Evolutionary conservation across 805 yeast species (phyloP), one percentile per base, ranked within the genome.

Genomic region (Suhomyces pyralidae): DNA sequence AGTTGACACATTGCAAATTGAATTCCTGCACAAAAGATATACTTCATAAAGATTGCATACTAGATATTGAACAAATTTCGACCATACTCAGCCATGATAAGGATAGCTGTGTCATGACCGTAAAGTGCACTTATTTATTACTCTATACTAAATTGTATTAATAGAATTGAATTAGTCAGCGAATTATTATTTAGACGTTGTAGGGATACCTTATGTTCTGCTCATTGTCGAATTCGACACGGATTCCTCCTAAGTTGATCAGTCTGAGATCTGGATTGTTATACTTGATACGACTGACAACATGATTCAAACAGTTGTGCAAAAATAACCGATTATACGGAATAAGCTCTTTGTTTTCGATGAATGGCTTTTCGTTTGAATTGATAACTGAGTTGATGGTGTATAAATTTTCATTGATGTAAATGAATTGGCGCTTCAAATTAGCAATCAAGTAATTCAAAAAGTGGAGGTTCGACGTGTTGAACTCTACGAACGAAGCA

Each of bases 331-430:
- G 49, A 25, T 51, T 56, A 44, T 53, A 59, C 10, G 46, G 44
- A 3, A 48, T 40, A 26, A 61, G 40, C 14, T 54, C 55, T 14
- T 32, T 32, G 46, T 59, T 52, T n/a, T 42, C 40, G 17, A 58
- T 45, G n/a, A 59, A 51, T 9, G 63, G 63, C 46, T 55, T 58
- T 17, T 55, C 58, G 25, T 56, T 48, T 8, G 57, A 45, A 44
- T 62, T 58, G 30, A 62, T 55, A 5, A 59, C 49, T 14, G 65
- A 61, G 34, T 58, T 59, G 26, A 60, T 56, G 22, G 62, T 50
- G 53, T 51, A 60, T 7, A 62, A 40, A 50, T 58, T 59, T 46
- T 59, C 58, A 36, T 61, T 56, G 17, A 56, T 46, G 46, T 53
- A 55, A 15, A 55, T 48, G 38, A 61, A 59, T 49, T 61, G 61